Base-by-base conservation (phyloP, 2,329 filamentous ascomycete genomes). In the Colletotrichum ledebouriae region DNA sequence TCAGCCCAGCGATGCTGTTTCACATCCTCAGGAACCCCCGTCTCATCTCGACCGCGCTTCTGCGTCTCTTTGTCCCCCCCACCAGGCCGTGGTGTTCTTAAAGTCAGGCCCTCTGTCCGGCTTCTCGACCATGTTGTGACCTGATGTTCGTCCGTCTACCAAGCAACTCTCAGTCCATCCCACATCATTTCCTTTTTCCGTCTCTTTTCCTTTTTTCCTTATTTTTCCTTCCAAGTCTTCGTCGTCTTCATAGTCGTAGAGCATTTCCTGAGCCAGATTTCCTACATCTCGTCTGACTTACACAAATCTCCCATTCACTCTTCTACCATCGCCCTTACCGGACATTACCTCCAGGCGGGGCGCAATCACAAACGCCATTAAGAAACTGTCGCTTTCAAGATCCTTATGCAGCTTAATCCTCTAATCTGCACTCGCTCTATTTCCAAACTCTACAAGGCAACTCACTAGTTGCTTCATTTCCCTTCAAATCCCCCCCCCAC, bases 21-120 rank as follows among this genome's bases (percentile, higher is more conserved):
- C 70, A 68, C 61, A 59, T 65, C 60, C 65, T 62, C 67, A 72
- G 41, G 70, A 72, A 72, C 69, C 63, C 70, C 64, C 56, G 61
- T 70, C 71, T 66, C 67, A 53, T 70, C 62, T 49, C 59, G 65
- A 72, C 68, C 69, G 67, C 67, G 68, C 72, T 77, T 75, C 75
- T 53, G 55, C 56, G 47, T 68, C 67, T 70, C 68, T 73, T 67
- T 67, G 58, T 61, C 69, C 67, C 63, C 63, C 46, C 37, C 29
- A 15, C 52, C 49, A 47, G 57, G 29, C 29, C 59, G 55, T 25
- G 34, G 61, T 59, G 33, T 64, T 67, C 67, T 71, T 74, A 70
- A 70, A 73, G 70, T 64, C 68, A 70, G 61, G 42, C 53, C 63
- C 58, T 46, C 37, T 67, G 67, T 71, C 70, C 70, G 60, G 47